phyloP scores from a whole-genome alignment of 83 land plant species.

The Larix sibirica region DNA sequence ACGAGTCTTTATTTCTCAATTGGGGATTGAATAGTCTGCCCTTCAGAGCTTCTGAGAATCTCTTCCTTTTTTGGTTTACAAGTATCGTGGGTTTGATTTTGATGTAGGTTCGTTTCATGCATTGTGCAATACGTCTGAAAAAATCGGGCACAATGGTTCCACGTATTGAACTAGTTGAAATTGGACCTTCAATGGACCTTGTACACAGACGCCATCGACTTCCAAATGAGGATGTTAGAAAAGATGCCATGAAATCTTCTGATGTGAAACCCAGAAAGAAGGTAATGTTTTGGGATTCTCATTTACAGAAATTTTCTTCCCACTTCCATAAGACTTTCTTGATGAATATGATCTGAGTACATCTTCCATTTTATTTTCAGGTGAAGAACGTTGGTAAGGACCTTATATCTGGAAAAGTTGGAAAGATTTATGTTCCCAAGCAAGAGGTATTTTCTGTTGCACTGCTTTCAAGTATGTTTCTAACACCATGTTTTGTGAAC shows the following conservation, averaged over 20 bases:
- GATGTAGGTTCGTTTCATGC: slow-evolving; percentile 54
- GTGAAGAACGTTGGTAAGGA: slow-evolving; percentile 62
- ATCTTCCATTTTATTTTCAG: slow-evolving; percentile 20
- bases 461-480: background rate
- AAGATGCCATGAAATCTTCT: slow-evolving; percentile 76
- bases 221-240: slow-evolving; percentile 70
- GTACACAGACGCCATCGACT: slow-evolving; percentile 76
- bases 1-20: background rate
- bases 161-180: slow-evolving; percentile 82
- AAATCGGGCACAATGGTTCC: slow-evolving; percentile 87
- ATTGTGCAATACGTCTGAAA: slow-evolving; percentile 81
- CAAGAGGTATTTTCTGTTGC: slow-evolving; percentile 41
- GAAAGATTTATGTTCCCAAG: slow-evolving; percentile 62
- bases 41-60: background rate
- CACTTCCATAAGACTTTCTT: background rate
- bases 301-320: background rate
- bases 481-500: background rate
- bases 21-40: background rate
- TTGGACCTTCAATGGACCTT: slow-evolving; percentile 93
- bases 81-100: background rate
- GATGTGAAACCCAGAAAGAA: slow-evolving; percentile 66
- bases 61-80: background rate
- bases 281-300: slow-evolving; percentile 27
- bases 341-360: background rate
- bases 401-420: slow-evolving; percentile 49